Evolutionary conservation across 2,329 filamentous ascomycete genomes (phyloP), one percentile per base, ranked within the genome.

Genomic region (Neonectria magnoliae): DNA sequence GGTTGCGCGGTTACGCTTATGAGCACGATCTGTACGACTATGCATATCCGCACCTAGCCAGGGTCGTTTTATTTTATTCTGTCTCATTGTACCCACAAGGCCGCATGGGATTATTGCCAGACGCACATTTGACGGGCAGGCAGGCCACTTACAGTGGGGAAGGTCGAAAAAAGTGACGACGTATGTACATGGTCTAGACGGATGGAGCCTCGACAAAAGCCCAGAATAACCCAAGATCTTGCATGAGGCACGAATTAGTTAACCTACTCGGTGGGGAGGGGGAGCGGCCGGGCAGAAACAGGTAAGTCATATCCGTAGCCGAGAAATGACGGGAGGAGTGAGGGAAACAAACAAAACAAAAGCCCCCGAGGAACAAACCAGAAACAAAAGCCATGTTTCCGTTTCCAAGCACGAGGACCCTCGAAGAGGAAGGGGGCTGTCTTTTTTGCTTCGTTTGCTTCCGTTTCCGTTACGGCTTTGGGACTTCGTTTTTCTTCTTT

Each of bases 1-100:
- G 55, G 60, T 58, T 63, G 60, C 60, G 60, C 60, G 60, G 60
- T 29, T 59, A 63, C 60, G 41, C 16, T 27, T 33, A 5, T 13
- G n/a, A 8, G 18, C 14, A 18, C 29, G 36, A 29, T 5, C 29
- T 59, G 55, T 50, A 33, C 38, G 44, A 50, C 9, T 20, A 29
- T 57, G 55, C 55, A 57, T 50, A 50, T 57, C 41, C 27, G 18
- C 16, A 25, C 29, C 48, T 50, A 53, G 29, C 48, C 38, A 13
- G 42, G 8, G 25, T 18, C 10, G 31, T 6, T 6, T 18, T 27
- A 9, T n/a, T 8, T 41, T n/a, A n/a, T 38, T n/a, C 5, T 38
- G 6, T 45, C 29, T 25, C 5, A 22, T n/a, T 38, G 5, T 47
- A 57, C 18, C 60, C 53, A 57, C 53, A 53, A 44, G 53, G 60